A percentile compares a stretch with the other conserved stretches of the same genome.
Evolutionary conservation across 371 early-diverging fungal genomes (phyloP).

Genomic region (Apophysomyces sp.): DNA sequence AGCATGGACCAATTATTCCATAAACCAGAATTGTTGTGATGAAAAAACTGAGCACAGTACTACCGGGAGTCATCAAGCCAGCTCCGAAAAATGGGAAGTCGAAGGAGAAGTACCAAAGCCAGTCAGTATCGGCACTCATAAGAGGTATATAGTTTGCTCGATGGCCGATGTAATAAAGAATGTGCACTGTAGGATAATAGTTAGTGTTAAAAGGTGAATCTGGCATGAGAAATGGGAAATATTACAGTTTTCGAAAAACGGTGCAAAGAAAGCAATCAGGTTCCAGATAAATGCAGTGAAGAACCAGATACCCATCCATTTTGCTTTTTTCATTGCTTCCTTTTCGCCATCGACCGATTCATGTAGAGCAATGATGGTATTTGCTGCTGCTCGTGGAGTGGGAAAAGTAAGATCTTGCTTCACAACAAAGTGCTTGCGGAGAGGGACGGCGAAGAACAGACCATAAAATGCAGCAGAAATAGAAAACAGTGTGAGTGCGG

Average conservation of each 20-base stretch:
- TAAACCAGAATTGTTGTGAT: conserved; percentile 54
- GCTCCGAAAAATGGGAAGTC: conserved; percentile 69
- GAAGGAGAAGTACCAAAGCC: conserved; percentile 57
- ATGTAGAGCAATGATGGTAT: conserved; percentile 65
- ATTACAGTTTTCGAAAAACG: conserved; percentile 48
- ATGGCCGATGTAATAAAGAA: conserved; percentile 59
- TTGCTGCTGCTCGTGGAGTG: conserved; percentile 69
- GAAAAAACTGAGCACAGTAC: conserved; percentile 58
- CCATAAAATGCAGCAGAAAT: conserved; percentile 65
- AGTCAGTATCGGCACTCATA: conserved; percentile 49
- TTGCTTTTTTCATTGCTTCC: conserved; percentile 39
- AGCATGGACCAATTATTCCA: conserved; percentile 46
- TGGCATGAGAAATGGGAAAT: not conserved
- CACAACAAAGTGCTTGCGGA: conserved; percentile 69
- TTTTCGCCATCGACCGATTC: conserved; percentile 40
- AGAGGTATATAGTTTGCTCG: conserved; percentile 40
- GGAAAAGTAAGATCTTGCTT: conserved; percentile 71
- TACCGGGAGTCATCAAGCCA: conserved; percentile 63
- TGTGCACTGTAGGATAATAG: conserved; percentile 44
- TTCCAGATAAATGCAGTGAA: conserved; percentile 40
- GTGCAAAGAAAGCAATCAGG: conserved; percentile 53
- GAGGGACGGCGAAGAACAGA: conserved; percentile 72
- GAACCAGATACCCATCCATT: conserved; percentile 53
- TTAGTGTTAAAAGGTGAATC: not conserved
- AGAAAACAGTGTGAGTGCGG: conserved; percentile 51